Evolutionary conservation across 1,284 basidiomycete genomes (phyloP), one percentile per base, ranked within the genome.

Genomic region (Mixia osmundae): DNA sequence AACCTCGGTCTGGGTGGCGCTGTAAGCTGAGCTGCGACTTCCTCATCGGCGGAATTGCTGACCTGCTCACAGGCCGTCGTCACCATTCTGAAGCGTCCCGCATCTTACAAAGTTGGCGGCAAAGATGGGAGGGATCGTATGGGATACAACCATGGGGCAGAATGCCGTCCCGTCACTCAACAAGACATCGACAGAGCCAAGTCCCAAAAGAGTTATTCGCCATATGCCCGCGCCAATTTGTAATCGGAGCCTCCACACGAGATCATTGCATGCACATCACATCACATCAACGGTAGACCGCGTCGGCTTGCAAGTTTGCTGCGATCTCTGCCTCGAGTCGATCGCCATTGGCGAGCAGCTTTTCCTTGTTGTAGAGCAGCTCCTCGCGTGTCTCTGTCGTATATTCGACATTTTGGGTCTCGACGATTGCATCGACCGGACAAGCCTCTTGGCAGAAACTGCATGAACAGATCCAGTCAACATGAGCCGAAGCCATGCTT

Each of bases 341-440:
- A 62, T 97, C 91, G 23, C 41, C 41, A 22, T 30, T 26, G 39
- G 43, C 44, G 11, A 51, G 44, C 14, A 48, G 44, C 37, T 51
- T 58, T 53, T 61, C 82, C 63, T 97, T 99, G 68, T 97, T 97
- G 64, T 99, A 99, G 34, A 97, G 64, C 40, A 97, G 69, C 60
- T 99, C 91, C 58, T 97, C 91, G 8, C 83, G 77, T 64, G 75
- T 95, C 43, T 59, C 58, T 16, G 53, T 47, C 42, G 54, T 54
- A 44, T 55, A 54, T 57, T 89, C 83, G 50, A 80, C 76, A 59
- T 94, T 91, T 70, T 87, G 78, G 28, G 82, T 94, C 65, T 97
- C 91, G 42, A 99, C 91, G 51, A 99, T 97, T 39, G 91, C 91
- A 59, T 99, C 91, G 41, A 97, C 91, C 10, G 91, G 91, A 60